Base-by-base conservation (phyloP, 805 yeast species). In the Candida silvicultrix region DNA sequence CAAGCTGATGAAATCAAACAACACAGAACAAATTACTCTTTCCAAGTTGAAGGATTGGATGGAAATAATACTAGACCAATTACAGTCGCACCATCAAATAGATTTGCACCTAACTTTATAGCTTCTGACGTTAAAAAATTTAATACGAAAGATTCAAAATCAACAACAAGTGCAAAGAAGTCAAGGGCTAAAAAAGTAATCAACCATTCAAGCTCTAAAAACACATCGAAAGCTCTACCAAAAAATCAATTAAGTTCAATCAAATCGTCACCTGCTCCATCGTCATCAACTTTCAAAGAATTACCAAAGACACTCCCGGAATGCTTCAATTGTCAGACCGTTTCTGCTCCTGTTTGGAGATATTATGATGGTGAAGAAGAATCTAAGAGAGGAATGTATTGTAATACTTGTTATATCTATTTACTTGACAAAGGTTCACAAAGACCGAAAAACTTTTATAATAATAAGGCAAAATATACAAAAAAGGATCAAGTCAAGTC, bases 101-200 rank as follows among this genome's bases (percentile, higher is more conserved):
- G 60, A 49, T 57, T 57, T 46, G 54, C 62, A 5, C 56, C 60
- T 11, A 60, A 57, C 38, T 57, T 57, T 41, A 57, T 56, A 23
- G 46, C 15, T 28, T 28, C 31, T 28, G 31, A 28, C 12, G 14
- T 4, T 28, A 28, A 28, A 10, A 28, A 28, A 28, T 28, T 7
- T 28, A 28, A 28, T 28, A 7, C 28, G 28, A 23, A 23, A 23
- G 28, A 38, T 11, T 22, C 18, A 15, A 38, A 38, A 38, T 22
- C 31, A 22, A 8, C 41, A 10, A 6, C 40, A 14, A 31, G n/a
- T 31, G 14, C 34, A 4, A 32, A 15, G 14, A 28, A 28, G n/a
- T 15, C 35, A 32, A 32, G 19, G n/a, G n/a, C 41, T 21, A 38
- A n/a, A 15, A 22, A n/a, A 7, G 20, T n/a, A 20, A 22, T 32